Percentiles rank a stretch among this genome's conserved stretches.
These are phyloP conservation scores for Ophiostoma himal-ulmi DNA, from an alignment of 2,329 filamentous ascomycete species.

Conservation along the genomic window DNA sequence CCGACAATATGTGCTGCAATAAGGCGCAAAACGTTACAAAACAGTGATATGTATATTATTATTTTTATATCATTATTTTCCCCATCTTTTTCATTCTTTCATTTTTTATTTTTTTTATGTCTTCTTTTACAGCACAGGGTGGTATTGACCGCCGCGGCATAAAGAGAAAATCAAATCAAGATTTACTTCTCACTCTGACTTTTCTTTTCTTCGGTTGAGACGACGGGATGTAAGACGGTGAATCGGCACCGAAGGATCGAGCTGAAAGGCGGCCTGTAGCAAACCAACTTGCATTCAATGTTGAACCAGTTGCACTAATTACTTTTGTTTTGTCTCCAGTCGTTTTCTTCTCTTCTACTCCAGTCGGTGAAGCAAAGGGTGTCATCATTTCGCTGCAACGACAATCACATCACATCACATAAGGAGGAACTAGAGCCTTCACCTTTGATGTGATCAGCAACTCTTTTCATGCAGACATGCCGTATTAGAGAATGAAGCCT, in stretches of 20 bases:
- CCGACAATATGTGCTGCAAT: not conserved
- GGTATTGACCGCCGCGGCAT: not conserved
- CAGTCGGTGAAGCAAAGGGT: not conserved
- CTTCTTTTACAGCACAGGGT: not conserved
- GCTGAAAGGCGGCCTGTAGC: slow-evolving; percentile 4
- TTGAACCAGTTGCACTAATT: too few relatives aligned
- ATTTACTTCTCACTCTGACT: not conserved
- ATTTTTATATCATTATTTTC: too few relatives aligned
- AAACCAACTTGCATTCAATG: not conserved
- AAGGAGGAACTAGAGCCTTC: not conserved
- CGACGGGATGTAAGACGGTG: not conserved
- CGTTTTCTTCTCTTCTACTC: not conserved
- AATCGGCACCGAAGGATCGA: slow-evolving; percentile 10
- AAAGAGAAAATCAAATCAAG: not conserved
- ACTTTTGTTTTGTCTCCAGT: not conserved
- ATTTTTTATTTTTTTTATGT: too few relatives aligned
- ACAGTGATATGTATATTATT: too few relatives aligned
- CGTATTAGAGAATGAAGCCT: too few relatives aligned
- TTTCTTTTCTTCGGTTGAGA: not conserved
- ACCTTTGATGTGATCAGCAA: not conserved
- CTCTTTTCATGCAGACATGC: too few relatives aligned
- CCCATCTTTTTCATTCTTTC: too few relatives aligned
- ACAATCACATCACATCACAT: not conserved
- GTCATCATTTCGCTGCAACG: not conserved
- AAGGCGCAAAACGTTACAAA: not conserved